These are phyloP conservation scores for Kwoniella sp. DNA, from an alignment of 768 basidiomycete genomes.

Conservation along the genomic window DNA sequence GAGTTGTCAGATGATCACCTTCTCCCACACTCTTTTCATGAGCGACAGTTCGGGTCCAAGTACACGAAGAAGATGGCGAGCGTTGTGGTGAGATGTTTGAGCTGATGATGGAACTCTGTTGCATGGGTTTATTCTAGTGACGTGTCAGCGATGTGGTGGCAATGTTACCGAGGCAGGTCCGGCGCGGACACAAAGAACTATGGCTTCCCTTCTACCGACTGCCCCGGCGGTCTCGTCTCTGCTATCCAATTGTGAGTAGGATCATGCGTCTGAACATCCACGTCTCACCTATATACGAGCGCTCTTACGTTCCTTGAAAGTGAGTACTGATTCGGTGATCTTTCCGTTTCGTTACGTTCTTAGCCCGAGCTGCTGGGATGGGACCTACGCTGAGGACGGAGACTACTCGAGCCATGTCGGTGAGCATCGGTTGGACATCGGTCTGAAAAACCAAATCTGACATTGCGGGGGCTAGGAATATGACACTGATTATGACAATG, in stretches of 20 bases:
- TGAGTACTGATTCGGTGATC: background rate
- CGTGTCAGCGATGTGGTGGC: slow-evolving; percentile 19
- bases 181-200: slow-evolving; percentile 12
- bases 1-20: too few relatives aligned
- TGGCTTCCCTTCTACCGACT: slow-evolving; percentile 28
- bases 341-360: background rate
- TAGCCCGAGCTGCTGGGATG: slow-evolving; percentile 39
- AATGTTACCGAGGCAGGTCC: slow-evolving; percentile 26
- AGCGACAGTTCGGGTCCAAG: too few relatives aligned
- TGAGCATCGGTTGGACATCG: background rate
- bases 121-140: too few relatives aligned
- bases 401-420: slow-evolving; percentile 31
- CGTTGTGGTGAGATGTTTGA: too few relatives aligned
- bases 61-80: too few relatives aligned
- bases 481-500: background rate
- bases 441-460: background rate
- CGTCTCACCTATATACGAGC: background rate
- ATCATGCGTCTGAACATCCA: background rate
- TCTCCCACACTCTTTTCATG: background rate
- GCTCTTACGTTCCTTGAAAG: too few relatives aligned
- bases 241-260: slow-evolving; percentile 24
- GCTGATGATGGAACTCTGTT: too few relatives aligned
- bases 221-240: slow-evolving; percentile 17
- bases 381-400: slow-evolving; percentile 27
- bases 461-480: too few relatives aligned